Base-by-base conservation (phyloP, 306 rosid genomes). In the Nissolia schottii region DNA sequence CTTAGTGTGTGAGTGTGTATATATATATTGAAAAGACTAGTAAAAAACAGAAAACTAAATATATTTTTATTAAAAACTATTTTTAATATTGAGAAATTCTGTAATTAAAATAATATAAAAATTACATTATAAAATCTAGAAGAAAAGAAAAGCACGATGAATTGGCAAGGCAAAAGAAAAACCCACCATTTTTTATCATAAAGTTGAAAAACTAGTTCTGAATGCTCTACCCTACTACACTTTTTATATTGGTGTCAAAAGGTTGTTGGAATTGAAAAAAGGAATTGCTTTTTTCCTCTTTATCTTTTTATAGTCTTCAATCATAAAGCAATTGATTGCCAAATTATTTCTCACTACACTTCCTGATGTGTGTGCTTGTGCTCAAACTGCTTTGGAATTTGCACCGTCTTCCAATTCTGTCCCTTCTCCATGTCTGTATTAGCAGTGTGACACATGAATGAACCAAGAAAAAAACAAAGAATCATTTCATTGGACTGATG, bases 301-400 rank as follows among this genome's bases (percentile, higher is more conserved):
- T 77, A 37, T 20, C 55, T 70, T 73, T 85, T 73, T 40, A 19
- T 48, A 70, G 37, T 74, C 28, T 70, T 88, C 90, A 91, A 91
- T 91, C 90, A 86, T 85, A 81, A 72, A 81, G 85, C 85, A 88
- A 83, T 90, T 78, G 90, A 91, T 86, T 85, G 83, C 85, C 73
- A 81, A 88, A 88, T 90, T 86, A 90, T 90, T 85, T 86, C 80
- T 72, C 82, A 64, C 86, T 40, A 32, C 57, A 43, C 46, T 32
- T 13, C 1, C 9, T 51, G 71, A 46, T 64, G 41, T 64, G 60
- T 69, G 19, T 50, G n/a, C n/a, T 41, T 62, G 35, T 54, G 53
- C 74, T 74, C 41, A n/a, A 50, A 0, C 66, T 81, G 79, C 82
- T 77, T 84, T 64, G 82, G 73, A 78, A 73, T 77, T 70, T 64